Percentiles rank a stretch among this genome's conserved stretches.
phyloP scores from a whole-genome alignment of 2,329 filamentous ascomycete species.

The Aspergillus cejpii region DNA sequence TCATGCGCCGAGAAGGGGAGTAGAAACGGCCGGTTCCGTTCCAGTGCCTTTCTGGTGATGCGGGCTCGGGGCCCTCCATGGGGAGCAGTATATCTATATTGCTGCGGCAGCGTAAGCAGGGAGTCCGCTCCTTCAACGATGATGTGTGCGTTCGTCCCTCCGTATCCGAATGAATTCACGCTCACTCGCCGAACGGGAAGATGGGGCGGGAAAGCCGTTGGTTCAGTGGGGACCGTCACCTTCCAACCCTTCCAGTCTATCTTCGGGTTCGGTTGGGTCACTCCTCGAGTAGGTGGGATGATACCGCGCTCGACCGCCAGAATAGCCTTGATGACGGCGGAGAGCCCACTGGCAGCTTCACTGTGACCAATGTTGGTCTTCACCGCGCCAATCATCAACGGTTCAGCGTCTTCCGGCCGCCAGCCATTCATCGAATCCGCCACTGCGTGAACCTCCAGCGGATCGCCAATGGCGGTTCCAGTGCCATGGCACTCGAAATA shows the following conservation, averaged over 20 bases:
- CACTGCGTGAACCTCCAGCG: conserved; percentile 23
- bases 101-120: neutral
- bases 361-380: conserved; percentile 28
- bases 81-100: neutral
- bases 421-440: conserved; percentile 6
- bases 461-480: conserved; percentile 35
- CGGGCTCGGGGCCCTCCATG: neutral
- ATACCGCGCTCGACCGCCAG: conserved; percentile 18
- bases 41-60: neutral
- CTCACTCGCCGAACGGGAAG: conserved; percentile 19
- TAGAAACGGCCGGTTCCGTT: neutral
- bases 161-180: conserved; percentile 43
- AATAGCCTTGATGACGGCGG: conserved; percentile 20
- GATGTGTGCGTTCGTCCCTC: conserved; percentile 42
- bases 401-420: neutral
- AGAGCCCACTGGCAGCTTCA: conserved; percentile 21
- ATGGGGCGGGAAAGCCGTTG: conserved; percentile 5
- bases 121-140: conserved; percentile 28
- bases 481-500: conserved; percentile 44
- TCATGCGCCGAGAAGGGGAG: neutral
- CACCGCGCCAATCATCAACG: conserved; percentile 17
- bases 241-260: conserved; percentile 3
- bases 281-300: conserved; percentile 22
- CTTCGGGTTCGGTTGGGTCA: conserved; percentile 19
- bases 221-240: conserved; percentile 7